These are phyloP conservation scores for Phalaenopsis hybrid DNA, from an alignment of 116 monocot genomes.

Conservation along the genomic window DNA sequence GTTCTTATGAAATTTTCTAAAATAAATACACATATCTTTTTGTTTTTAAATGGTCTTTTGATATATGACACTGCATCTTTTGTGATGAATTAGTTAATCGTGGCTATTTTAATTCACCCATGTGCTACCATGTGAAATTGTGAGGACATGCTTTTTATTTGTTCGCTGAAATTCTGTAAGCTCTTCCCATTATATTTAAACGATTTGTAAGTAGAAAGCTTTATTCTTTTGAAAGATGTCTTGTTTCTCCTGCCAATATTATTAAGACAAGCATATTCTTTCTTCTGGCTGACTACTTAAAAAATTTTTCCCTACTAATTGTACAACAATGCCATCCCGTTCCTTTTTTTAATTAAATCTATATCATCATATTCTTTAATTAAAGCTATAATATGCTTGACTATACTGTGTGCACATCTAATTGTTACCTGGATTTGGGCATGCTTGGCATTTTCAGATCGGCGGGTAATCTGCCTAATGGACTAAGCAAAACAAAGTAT, in stretches of 20 bases:
- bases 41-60: background rate
- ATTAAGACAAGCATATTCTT: too few species aligned
- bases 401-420: background rate
- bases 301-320: background rate
- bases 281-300: background rate
- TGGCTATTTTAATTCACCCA: background rate
- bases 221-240: background rate
- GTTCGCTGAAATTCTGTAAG: background rate
- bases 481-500: slow-evolving; percentile 14
- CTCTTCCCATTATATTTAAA: background rate
- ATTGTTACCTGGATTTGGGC: background rate
- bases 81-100: background rate
- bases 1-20: background rate
- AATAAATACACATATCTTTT: background rate
- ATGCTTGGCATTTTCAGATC: slow-evolving; percentile 27
- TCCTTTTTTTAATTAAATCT: background rate
- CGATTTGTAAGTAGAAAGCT: background rate
- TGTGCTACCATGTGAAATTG: background rate
- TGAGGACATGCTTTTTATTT: background rate
- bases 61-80: background rate
- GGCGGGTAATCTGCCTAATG: slow-evolving; percentile 18
- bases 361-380: background rate
- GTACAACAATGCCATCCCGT: background rate
- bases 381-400: too few species aligned
- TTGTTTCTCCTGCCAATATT: background rate